Conservation (phyloP, 2,329 filamentous ascomycete species). For the Lachnellula suecica region DNA sequence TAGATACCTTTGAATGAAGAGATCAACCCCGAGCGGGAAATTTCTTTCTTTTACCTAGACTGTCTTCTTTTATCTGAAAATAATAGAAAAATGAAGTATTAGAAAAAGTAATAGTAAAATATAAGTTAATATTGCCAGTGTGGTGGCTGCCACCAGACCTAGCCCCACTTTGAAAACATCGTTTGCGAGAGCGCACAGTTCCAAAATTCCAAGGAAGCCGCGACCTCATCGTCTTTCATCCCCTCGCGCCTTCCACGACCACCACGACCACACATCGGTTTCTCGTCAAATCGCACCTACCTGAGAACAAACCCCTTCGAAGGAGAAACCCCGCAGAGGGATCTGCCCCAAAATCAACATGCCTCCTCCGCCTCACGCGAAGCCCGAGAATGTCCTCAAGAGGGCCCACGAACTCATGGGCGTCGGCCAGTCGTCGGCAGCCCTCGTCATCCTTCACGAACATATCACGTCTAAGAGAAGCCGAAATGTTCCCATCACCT, state of each 20-base stretch:
- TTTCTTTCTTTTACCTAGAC: too few relatives aligned
- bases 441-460: conserved; percentile 93
- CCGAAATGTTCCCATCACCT: conserved; percentile 93
- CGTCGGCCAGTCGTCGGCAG: conserved; percentile 89
- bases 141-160: too few relatives aligned
- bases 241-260: not conserved
- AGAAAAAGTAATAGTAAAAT: too few relatives aligned
- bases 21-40: too few relatives aligned
- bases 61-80: too few relatives aligned
- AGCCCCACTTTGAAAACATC: not conserved
- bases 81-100: too few relatives aligned
- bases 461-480: conserved; percentile 98
- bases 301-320: too few relatives aligned
- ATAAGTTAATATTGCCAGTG: too few relatives aligned
- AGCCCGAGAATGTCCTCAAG: conserved; percentile 99
- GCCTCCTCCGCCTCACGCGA: conserved; percentile 93
- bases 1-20: too few relatives aligned
- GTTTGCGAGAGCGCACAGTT: not conserved
- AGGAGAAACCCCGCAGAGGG: too few relatives aligned
- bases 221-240: not conserved
- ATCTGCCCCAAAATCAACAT: conserved; percentile 31
- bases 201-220: not conserved
- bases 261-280: not conserved
- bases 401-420: conserved; percentile 98
- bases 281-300: not conserved